Percentiles rank a stretch among this genome's conserved stretches.
phyloP scores from a whole-genome alignment of 176 grass and related monocot genomes.

The Secale cereale region DNA sequence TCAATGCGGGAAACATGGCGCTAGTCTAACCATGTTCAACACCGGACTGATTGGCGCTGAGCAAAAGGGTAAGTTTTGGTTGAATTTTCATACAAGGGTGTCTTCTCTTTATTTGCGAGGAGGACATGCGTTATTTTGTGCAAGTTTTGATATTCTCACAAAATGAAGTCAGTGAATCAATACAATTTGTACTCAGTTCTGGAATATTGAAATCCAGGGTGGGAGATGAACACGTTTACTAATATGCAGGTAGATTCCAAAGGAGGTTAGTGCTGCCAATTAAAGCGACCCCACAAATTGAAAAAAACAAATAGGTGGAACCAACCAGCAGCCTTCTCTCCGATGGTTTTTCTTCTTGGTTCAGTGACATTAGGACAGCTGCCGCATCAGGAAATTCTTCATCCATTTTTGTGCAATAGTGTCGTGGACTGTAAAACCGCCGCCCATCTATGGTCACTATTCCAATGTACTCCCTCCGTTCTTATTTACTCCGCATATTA shows the following conservation, averaged over 20 bases:
- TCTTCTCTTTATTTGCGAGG: too few species aligned
- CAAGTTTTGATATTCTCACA: not conserved
- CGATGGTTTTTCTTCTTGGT: constrained; percentile 38
- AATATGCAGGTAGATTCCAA: not conserved
- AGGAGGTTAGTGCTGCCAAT: not conserved
- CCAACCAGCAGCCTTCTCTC: constrained; percentile 24
- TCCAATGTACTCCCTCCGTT: too few species aligned
- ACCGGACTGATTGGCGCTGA: too few species aligned
- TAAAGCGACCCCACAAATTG: not conserved
- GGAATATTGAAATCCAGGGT: not conserved
- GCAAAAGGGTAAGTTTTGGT: too few species aligned
- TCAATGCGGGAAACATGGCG: too few species aligned
- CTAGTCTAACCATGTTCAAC: too few species aligned
- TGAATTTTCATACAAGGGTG: too few species aligned
- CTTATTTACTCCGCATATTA: too few species aligned
- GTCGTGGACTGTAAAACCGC: too few species aligned
- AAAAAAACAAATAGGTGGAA: constrained; percentile 16
- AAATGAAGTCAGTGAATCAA: not conserved
- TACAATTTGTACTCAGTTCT: not conserved
- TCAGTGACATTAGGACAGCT: constrained; percentile 57
- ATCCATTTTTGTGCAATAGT: constrained; percentile 49
- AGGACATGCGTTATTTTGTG: too few species aligned
- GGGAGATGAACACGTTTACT: not conserved
- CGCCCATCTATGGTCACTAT: too few species aligned
- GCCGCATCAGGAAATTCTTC: constrained; percentile 59